Evolutionary conservation across 2,329 filamentous ascomycete genomes (phyloP).

Genomic region (Sclerotinia trifoliorum): DNA sequence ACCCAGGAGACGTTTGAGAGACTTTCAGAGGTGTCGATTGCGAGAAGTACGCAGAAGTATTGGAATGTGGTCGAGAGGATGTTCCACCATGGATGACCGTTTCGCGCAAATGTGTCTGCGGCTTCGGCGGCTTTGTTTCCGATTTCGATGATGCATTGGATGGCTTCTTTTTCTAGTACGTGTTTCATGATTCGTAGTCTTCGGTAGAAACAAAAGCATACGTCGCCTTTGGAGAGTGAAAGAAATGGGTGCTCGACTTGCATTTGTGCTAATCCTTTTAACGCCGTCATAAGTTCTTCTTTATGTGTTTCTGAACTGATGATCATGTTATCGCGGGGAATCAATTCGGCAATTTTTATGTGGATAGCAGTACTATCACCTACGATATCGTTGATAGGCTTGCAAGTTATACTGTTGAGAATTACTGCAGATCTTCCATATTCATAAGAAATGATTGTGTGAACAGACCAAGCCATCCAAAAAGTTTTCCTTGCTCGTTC

Average conservation of each 20-base stretch:
- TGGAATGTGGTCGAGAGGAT: constrained; percentile 31
- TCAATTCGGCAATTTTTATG: constrained; percentile 25
- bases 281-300: not conserved
- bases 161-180: constrained; percentile 11
- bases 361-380: constrained; percentile 11
- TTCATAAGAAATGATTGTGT: constrained; percentile 27
- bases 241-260: constrained; percentile 20
- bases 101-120: constrained; percentile 24
- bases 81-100: constrained; percentile 32
- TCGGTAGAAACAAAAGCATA: constrained; percentile 32
- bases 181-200: constrained; percentile 24
- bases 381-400: constrained; percentile 11
- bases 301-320: not conserved
- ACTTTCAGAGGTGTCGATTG: constrained; percentile 29
- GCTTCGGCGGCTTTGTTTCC: constrained; percentile 27
- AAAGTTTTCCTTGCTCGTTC: constrained; percentile 22
- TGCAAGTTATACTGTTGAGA: constrained; percentile 29
- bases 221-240: constrained; percentile 29
- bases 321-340: constrained; percentile 23
- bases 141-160: constrained; percentile 5
- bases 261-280: constrained; percentile 19
- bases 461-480: constrained; percentile 22
- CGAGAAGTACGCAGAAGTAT: constrained; percentile 31
- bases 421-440: constrained; percentile 29
- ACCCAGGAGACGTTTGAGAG: constrained; percentile 28